Conservation (phyloP, 345 rosid species). For the Camelina laxa region DNA sequence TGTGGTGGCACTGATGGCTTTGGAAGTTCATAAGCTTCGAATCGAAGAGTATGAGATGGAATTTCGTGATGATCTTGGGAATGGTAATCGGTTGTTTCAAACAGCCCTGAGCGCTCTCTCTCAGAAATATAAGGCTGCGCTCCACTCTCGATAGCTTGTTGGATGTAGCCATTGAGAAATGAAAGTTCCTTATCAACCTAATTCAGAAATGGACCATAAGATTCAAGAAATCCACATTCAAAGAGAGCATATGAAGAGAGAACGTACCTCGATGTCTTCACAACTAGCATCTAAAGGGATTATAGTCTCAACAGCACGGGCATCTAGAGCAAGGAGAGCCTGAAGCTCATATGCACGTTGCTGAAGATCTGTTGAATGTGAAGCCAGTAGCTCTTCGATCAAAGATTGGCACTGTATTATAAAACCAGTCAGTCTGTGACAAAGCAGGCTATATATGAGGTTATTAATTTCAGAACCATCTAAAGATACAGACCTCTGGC, state of each 20-base stretch:
- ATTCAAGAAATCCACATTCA: slow-evolving; percentile 8
- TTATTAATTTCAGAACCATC: slow-evolving; percentile 1
- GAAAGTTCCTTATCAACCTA: slow-evolving; percentile 86
- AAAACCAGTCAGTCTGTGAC: slow-evolving; percentile 29
- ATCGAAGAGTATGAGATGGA: slow-evolving; percentile 77
- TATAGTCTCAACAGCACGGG: slow-evolving; percentile 62
- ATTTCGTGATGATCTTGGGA: slow-evolving; percentile 67
- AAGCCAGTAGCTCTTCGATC: slow-evolving; percentile 84
- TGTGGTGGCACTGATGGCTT: slow-evolving; percentile 59
- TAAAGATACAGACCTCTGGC: slow-evolving; percentile 74
- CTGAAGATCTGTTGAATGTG: slow-evolving; percentile 97
- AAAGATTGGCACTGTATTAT: slow-evolving; percentile 84
- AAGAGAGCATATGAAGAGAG: neutral
- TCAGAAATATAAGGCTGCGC: slow-evolving; percentile 85
- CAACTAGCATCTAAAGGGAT: slow-evolving; percentile 95
- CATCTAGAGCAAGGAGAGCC: slow-evolving; percentile 70
- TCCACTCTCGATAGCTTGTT: slow-evolving; percentile 76
- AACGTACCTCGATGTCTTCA: slow-evolving; percentile 85
- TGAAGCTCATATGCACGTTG: slow-evolving; percentile 98
- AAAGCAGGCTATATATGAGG: slow-evolving; percentile 24
- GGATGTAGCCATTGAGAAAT: slow-evolving; percentile 74
- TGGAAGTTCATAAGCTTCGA: slow-evolving; percentile 96
- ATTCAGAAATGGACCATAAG: slow-evolving; percentile 39
- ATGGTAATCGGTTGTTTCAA: slow-evolving; percentile 55
- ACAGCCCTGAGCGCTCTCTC: slow-evolving; percentile 66